Base-by-base conservation (phyloP, 257 asterid genomes). In the Solanum corneliomulleri region DNA sequence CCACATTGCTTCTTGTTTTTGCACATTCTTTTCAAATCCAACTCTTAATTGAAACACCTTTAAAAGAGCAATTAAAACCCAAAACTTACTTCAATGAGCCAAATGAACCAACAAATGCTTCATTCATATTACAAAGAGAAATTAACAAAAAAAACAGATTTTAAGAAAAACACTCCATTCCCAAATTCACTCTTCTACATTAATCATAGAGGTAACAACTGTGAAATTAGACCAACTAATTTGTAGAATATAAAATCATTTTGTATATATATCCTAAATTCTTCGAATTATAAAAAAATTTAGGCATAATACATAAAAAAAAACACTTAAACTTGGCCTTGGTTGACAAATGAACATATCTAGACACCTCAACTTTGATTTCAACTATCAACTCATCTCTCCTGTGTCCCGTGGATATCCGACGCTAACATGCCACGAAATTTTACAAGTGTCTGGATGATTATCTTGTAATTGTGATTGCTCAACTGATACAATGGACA, bases 1-100 rank as follows among this genome's bases (percentile, higher is more conserved):
- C 99, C 99, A 97, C 98, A 97, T 89, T 90, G 94, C 93, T 89
- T 97, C 98, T 91, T 97, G 92, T 92, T 91, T 94, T 88, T 69
- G 91, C 89, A 88, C 94, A 93, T 94, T 89, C 89, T 92, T 97
- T 92, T 93, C 99, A 72, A 96, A 93, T 82, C 92, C 91, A 25
- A 92, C 98, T 91, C 92, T 91, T 83, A 94, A 86, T 94, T 97
- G 99, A 91, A 97, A 94, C 91, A 89, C 99, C 99, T 97, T 78
- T 82, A 18, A 64, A 56, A 45, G 11, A 33, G 25, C 60, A 80
- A 76, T 77, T 78, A 25, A 42, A 78, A 44, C 7, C 39, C 14
- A 49, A 9, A 27, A 27, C 47, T 25, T 45, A 45, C 66, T 78
- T 27, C 42, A 15, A 10, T 9, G 31, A 78, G 27, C 25, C 84